Evolutionary conservation across 176 grass and related monocot genomes (phyloP), one percentile per base, ranked within the genome.

Genomic region (Pharus latifolius): DNA sequence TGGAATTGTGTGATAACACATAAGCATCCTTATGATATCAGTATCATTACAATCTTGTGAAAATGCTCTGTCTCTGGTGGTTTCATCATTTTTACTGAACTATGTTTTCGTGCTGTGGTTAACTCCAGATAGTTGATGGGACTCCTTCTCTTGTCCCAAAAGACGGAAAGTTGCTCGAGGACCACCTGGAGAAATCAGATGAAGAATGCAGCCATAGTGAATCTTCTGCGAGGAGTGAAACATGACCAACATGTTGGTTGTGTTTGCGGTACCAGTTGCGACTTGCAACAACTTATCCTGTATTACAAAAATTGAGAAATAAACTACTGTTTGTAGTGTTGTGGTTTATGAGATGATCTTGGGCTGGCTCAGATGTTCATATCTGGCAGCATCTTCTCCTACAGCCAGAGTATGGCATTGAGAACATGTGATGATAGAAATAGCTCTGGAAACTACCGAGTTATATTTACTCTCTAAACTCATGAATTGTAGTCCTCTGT

Each of bases 71-170:
- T 67, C 4, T 14, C 19, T 40, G 11, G 13, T 38, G 10, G 17
- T 35, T 35, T 45, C 2, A n/a, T 29, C 33, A 41, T 16, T 38
- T 34, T 35, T 54, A 2, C 5, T 72, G 14, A 44, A 23, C 18
- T 17, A 56, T 28, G 65, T 4, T 83, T 40, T 41, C 56, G 15
- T 61, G 6, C 19, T 51, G 9, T 25, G 14, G 6, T 29, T 37
- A 15, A 57, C 43, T 84, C 19, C 35, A 96, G 92, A 80, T 96
- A 71, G 41, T 89, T 5, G 73, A 89, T 87, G 85, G 92, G 16
- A 83, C 87, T 46, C 92, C 92, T 68, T 89, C 22, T 76, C 80
- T 96, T 48, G 64, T 84, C 19, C 92, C 85, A 35, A 92, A 87
- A 73, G 85, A 87, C 54, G 88, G 92, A 17, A 92, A 89, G 54